Percentiles rank a stretch among this genome's conserved stretches.
phyloP scores from a whole-genome alignment of 2,329 filamentous ascomycete genomes.

The Pseudogymnoascus sp. region DNA sequence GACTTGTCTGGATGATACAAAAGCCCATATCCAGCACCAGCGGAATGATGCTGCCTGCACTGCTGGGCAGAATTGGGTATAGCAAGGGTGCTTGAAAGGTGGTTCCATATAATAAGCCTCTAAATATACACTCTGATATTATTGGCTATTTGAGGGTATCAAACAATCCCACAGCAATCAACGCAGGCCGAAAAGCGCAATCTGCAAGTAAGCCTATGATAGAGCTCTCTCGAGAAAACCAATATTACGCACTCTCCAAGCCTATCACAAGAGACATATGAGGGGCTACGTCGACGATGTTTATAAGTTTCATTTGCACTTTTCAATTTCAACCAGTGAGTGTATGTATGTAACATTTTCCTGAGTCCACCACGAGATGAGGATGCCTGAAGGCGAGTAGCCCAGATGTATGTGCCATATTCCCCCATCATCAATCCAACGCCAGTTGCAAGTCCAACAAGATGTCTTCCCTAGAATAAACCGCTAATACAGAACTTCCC shows the following conservation, averaged over 20 bases:
- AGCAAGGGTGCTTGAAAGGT: conserved; percentile 19
- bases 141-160: neutral
- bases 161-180: neutral
- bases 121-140: neutral
- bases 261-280: neutral
- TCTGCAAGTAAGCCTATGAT: no score
- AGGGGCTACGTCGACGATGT: neutral
- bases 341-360: conserved; percentile 6
- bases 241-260: neutral
- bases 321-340: conserved; percentile 9
- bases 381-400: neutral
- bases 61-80: conserved; percentile 29
- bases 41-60: conserved; percentile 25
- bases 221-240: neutral
- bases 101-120: neutral
- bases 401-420: conserved; percentile 6
- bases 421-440: conserved; percentile 5
- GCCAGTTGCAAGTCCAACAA: conserved; percentile 1
- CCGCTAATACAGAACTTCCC: conserved; percentile 7
- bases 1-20: neutral
- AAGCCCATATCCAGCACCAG: conserved; percentile 18
- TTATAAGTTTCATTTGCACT: conserved; percentile 7
- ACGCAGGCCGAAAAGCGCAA: neutral
- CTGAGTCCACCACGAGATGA: conserved; percentile 5
- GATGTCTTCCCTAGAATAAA: conserved; percentile 8